Percentiles rank a stretch among this genome's conserved stretches.
phyloP scores from a whole-genome alignment of 352 stramenopile genomes.

The Globisporangium splendens region DNA sequence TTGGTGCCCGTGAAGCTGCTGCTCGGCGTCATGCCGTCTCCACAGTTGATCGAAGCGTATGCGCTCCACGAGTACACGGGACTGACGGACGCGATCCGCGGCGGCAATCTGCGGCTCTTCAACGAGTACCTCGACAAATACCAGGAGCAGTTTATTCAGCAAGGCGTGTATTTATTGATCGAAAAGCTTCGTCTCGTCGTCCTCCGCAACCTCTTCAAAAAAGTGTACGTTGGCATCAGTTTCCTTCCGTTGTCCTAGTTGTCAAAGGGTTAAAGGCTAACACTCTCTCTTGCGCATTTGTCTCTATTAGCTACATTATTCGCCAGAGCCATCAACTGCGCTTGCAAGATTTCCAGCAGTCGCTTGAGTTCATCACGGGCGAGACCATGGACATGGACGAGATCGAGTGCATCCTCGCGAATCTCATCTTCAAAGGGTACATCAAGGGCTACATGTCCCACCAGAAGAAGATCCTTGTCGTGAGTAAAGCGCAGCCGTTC shows the following conservation, averaged over 20 bases:
- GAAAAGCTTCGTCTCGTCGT: conserved; percentile 95
- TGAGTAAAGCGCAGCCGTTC: conserved; percentile 95
- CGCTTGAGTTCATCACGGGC: conserved; percentile 83
- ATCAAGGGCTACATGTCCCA: conserved; percentile 97
- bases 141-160: conserved; percentile 88
- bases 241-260: too few relatives aligned
- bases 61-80: conserved; percentile 81
- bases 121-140: conserved; percentile 90
- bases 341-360: conserved; percentile 86
- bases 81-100: conserved; percentile 88
- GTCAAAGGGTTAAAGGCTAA: neutral
- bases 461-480: conserved; percentile 93
- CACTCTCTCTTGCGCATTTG: neutral
- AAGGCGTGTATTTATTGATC: conserved; percentile 95
- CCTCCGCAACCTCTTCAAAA: conserved; percentile 95
- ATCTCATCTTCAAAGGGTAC: conserved; percentile 96
- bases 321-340: conserved; percentile 88
- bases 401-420: conserved; percentile 96
- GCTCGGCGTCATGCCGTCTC: conserved; percentile 90
- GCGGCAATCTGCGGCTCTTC: conserved; percentile 91
- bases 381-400: conserved; percentile 92
- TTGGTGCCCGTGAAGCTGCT: conserved; percentile 93
- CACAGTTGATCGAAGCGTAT: conserved; percentile 89
- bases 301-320: conserved; percentile 59
- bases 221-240: conserved; percentile 73